phyloP scores from a whole-genome alignment of 768 basidiomycete species.

The Lactifluus volemus region DNA sequence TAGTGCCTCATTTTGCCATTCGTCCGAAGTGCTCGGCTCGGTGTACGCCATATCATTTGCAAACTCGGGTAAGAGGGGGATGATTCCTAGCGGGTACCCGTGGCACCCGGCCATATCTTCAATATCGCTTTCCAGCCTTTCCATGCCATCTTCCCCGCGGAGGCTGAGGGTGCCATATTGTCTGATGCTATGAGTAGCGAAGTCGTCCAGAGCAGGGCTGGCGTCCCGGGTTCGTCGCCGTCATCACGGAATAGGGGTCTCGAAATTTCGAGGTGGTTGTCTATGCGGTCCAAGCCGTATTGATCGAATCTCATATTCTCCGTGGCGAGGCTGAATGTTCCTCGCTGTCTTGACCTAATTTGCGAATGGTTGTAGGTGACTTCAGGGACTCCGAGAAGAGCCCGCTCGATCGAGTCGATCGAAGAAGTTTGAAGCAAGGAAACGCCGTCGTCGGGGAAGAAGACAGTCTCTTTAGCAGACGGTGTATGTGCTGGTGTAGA shows the following conservation, averaged over 20 bases:
- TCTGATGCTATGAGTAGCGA: neutral
- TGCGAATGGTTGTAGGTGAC: neutral
- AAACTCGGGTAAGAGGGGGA: neutral
- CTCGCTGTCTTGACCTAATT: constrained; percentile 2
- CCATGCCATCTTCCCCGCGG: neutral
- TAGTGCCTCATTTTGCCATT: neutral
- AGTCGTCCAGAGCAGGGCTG: neutral
- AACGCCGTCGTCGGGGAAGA: neutral
- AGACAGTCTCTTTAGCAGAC: neutral
- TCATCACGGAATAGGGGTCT: neutral
- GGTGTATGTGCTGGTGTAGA: neutral
- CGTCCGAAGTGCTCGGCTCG: neutral
- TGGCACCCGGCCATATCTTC: neutral
- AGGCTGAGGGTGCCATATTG: neutral
- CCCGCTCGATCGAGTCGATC: constrained; percentile 4
- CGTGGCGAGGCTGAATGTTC: neutral
- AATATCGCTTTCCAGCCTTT: neutral
- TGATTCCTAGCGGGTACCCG: neutral
- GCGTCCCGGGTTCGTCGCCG: neutral
- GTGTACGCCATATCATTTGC: neutral
- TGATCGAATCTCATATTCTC: neutral
- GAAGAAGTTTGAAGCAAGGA: constrained; percentile 2
- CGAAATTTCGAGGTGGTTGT: neutral
- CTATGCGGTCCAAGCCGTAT: constrained; percentile 1
- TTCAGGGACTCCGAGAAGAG: neutral